Conservation (phyloP, 202 grass and related monocot genomes). For the Eragrostis tef region DNA sequence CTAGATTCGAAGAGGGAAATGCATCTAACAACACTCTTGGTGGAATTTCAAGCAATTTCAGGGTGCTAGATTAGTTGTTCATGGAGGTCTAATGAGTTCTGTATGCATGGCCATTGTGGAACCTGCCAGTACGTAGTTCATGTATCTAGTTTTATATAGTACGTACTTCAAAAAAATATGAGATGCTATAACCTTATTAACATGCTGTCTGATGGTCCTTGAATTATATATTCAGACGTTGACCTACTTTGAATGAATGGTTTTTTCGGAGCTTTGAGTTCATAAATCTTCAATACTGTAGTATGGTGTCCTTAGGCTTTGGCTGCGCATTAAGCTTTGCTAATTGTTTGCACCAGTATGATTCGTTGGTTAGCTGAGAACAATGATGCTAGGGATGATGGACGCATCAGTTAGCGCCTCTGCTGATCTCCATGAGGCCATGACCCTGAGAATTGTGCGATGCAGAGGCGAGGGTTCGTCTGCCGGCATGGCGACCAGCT, state of each 20-base stretch:
- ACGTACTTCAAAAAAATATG: neutral
- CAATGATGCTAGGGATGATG: slow-evolving; percentile 34
- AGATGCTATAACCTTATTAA: neutral
- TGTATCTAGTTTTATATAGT: slow-evolving; percentile 24
- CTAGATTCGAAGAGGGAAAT: slow-evolving; percentile 15
- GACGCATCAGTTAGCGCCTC: too few species aligned
- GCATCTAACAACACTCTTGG: neutral
- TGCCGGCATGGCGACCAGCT: too few species aligned
- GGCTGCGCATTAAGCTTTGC: neutral
- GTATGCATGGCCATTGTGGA: neutral
- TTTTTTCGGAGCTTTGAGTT: neutral
- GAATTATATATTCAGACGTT: neutral
- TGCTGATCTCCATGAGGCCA: neutral
- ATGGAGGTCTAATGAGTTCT: slow-evolving; percentile 23
- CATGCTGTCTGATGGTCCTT: neutral
- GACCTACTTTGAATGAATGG: too few species aligned
- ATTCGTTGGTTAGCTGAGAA: slow-evolving; percentile 36
- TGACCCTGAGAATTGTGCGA: neutral
- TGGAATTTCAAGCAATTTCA: neutral
- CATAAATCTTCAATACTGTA: neutral
- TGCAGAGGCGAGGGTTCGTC: too few species aligned
- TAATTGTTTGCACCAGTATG: neutral
- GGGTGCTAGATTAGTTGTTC: neutral
- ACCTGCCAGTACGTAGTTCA: neutral
- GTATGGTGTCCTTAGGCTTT: neutral